Percentiles rank a stretch among this genome's conserved stretches.
phyloP scores from a whole-genome alignment of 257 asterid genomes.

The Schizonepeta tenuifolia region DNA sequence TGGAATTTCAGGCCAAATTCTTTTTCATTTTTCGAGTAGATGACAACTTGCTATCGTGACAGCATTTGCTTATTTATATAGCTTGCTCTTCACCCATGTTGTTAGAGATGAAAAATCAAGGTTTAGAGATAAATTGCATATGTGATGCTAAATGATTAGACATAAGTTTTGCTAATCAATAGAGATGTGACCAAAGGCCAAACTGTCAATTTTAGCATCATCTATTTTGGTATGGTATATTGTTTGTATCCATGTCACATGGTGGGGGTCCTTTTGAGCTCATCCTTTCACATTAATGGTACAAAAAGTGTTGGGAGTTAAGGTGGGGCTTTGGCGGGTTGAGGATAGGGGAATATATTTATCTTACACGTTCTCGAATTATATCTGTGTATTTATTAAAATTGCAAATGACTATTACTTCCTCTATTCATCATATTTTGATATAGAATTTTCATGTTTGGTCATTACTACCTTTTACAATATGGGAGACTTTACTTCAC shows the following conservation, averaged over 20 bases:
- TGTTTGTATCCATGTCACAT: conserved; percentile 43
- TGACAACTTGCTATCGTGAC: conserved; percentile 27
- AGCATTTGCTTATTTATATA: conserved; percentile 20
- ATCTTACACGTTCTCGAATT: not conserved
- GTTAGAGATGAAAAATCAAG: conserved; percentile 31
- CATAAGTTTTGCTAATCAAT: conserved; percentile 29
- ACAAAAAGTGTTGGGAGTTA: conserved; percentile 3
- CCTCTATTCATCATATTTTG: too few relatives aligned
- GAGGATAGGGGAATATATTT: not conserved
- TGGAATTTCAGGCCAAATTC: conserved; percentile 32
- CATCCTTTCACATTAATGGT: conserved; percentile 36
- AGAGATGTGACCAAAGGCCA: conserved; percentile 32
- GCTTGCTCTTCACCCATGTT: conserved; percentile 1
- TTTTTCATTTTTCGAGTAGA: conserved; percentile 14
- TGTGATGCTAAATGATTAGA: conserved; percentile 36
- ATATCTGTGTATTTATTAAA: not conserved
- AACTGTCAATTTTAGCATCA: conserved; percentile 40
- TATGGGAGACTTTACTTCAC: too few relatives aligned
- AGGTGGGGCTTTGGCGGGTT: not conserved
- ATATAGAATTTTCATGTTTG: too few relatives aligned
- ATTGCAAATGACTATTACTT: too few relatives aligned
- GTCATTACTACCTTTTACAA: too few relatives aligned
- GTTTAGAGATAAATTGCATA: conserved; percentile 15
- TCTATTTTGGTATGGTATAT: conserved; percentile 36
- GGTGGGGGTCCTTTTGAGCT: conserved; percentile 44